Conservation (phyloP, 2,329 filamentous ascomycete genomes). For the Diaporthe amygdali region DNA sequence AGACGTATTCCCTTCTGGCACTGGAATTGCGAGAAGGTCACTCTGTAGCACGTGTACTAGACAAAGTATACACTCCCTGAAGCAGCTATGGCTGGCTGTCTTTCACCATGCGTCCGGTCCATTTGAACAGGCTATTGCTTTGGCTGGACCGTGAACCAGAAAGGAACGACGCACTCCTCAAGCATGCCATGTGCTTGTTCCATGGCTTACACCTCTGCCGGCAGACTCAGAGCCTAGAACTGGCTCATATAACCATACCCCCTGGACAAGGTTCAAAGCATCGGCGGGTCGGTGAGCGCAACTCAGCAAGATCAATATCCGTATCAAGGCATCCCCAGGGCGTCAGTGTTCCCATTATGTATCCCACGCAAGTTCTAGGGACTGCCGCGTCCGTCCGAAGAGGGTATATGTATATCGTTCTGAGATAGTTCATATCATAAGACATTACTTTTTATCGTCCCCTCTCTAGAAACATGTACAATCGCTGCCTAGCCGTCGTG, state of each 20-base stretch:
- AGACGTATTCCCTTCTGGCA: too few species aligned
- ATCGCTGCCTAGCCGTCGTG: constrained; percentile 2
- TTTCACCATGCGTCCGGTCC: background rate
- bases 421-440: constrained; percentile 3
- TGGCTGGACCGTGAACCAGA: background rate
- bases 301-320: background rate
- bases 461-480: constrained; percentile 5
- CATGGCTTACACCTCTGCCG: background rate
- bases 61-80: too few species aligned
- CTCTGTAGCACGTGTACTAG: too few species aligned
- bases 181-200: background rate
- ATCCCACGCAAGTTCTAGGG: too few species aligned
- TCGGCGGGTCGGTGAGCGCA: background rate
- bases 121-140: background rate
- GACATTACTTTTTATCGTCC: constrained; percentile 18
- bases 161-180: background rate
- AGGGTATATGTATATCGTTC: background rate
- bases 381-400: background rate
- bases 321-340: too few species aligned
- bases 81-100: background rate
- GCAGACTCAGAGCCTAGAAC: too few species aligned
- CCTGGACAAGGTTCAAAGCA: too few species aligned
- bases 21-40: background rate
- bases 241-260: too few species aligned
- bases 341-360: background rate